Evolutionary conservation across 2,329 filamentous ascomycete species (phyloP).

Genomic region (Epichloe scottii): DNA sequence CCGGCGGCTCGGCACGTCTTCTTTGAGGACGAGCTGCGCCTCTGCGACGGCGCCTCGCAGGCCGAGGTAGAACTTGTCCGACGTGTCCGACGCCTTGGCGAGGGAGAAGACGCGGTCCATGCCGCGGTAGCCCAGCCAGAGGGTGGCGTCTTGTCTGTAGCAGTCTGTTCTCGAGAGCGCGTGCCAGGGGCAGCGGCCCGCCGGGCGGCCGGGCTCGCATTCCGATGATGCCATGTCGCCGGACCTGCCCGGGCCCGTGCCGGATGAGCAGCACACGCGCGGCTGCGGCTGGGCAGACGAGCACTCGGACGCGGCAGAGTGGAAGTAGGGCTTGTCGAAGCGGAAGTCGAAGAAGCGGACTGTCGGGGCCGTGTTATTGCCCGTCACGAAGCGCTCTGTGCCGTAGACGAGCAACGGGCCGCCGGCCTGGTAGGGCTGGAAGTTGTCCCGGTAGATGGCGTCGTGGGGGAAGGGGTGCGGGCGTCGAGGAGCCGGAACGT

Average conservation of each 20-base stretch:
- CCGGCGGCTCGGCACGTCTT: constrained; percentile 14
- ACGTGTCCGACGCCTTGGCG: constrained; percentile 32
- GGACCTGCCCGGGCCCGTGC: neutral
- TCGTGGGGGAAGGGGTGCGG: constrained; percentile 33
- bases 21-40: constrained; percentile 19
- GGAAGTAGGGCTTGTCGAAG: constrained; percentile 33
- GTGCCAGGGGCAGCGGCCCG: constrained; percentile 35
- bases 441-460: constrained; percentile 38
- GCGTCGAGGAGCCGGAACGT: constrained; percentile 38
- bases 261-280: neutral
- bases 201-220: constrained; percentile 24
- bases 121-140: constrained; percentile 27
- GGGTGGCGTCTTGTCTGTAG: constrained; percentile 36
- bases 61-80: constrained; percentile 37
- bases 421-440: constrained; percentile 32
- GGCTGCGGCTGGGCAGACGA: constrained; percentile 9
- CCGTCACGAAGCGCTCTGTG: constrained; percentile 37
- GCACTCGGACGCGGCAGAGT: constrained; percentile 36
- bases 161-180: constrained; percentile 26
- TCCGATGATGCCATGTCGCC: neutral
- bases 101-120: constrained; percentile 32
- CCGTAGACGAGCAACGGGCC: constrained; percentile 38
- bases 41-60: constrained; percentile 35
- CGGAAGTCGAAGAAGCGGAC: constrained; percentile 44
- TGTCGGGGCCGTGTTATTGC: constrained; percentile 29